Evolutionary conservation across 768 basidiomycete species (phyloP).

Genomic region (Phallus indusiatus): DNA sequence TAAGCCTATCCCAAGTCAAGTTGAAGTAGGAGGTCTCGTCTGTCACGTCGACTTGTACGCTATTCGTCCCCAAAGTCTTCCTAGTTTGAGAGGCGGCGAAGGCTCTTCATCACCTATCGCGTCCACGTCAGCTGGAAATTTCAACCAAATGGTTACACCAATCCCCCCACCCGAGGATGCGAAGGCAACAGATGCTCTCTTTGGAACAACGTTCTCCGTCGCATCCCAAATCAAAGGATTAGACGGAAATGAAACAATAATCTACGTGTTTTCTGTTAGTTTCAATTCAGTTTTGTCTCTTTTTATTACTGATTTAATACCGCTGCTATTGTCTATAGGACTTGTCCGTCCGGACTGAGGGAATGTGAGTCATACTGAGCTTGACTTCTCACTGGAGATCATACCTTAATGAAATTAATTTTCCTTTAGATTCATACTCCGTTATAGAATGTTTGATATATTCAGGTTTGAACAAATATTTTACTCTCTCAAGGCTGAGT

Average conservation of each 20-base stretch:
- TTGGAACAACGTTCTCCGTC: conserved; percentile 54
- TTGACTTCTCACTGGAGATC: not conserved
- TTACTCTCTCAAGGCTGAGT: conserved; percentile 31
- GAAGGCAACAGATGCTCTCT: conserved; percentile 35
- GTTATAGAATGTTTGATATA: conserved; percentile 61
- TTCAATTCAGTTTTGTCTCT: conserved; percentile 6
- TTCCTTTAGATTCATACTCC: conserved; percentile 39
- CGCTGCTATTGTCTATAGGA: conserved; percentile 33
- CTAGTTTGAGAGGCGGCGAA: conserved; percentile 11
- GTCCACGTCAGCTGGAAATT: not conserved
- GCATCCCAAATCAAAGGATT: conserved; percentile 40
- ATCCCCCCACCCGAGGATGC: conserved; percentile 8
- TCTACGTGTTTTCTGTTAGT: conserved; percentile 60
- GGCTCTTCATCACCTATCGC: conserved; percentile 9
- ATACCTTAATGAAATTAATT: not conserved
- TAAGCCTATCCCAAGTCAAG: conserved; percentile 36
- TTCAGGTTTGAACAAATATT: conserved; percentile 10
- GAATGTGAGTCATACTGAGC: conserved; percentile 19
- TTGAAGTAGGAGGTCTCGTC: conserved; percentile 56
- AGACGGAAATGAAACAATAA: conserved; percentile 44
- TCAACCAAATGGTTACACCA: not conserved
- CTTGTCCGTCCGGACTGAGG: conserved; percentile 61
- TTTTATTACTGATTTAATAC: not conserved
- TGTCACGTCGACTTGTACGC: conserved; percentile 76
- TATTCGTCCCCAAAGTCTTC: conserved; percentile 20